Base-by-base conservation (phyloP, 148 eudicot species). In the Rhododendron ferrugineum region DNA sequence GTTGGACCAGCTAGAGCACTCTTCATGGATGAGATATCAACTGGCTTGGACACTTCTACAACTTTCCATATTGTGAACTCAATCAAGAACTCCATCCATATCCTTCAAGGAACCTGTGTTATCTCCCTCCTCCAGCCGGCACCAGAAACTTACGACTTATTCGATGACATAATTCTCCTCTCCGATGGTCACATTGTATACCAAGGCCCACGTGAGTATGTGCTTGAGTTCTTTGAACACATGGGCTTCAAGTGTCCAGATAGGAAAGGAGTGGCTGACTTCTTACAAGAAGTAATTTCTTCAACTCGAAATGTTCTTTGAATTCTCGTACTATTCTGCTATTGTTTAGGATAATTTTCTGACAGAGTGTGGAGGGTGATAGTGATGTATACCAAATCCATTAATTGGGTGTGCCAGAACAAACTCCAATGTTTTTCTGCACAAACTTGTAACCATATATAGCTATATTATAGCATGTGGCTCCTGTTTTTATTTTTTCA, bases 241-340 rank as follows among this genome's bases (percentile, higher is more conserved):
- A 77, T 82, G 85, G 88, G 88, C 34, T 86, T 86, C 68, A 76
- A 77, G 52, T 86, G 88, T 62, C 85, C 88, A 6, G 64, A 78
- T 8, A 75, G 88, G 73, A 86, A 86, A 82, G 88, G 88, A 75
- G 88, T 78, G 36, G 85, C 88, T n/a, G 88, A 86, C 78, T 86
- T 86, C 32, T 77, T 86, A 62, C 85, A 86, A 86, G 88, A 86
- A 52, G 88, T 86, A 86, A 56, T 47, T 73, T 47, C 28, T 30
- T 73, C 11, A 72, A 13, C 76, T 40, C 7, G 9, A 64, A 34
- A n/a, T 42, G 15, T 40, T 62, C 75, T 64, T 47, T 42, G n/a
- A 76, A 22, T 76, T 37, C 47, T 18, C 11, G 5, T 80, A 2
- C 56, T 20, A 30, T 9, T 22, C 54, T 56, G 15, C 13, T 54